Conservation (phyloP, 2,329 filamentous ascomycete species). For the Xylogone sp. region DNA sequence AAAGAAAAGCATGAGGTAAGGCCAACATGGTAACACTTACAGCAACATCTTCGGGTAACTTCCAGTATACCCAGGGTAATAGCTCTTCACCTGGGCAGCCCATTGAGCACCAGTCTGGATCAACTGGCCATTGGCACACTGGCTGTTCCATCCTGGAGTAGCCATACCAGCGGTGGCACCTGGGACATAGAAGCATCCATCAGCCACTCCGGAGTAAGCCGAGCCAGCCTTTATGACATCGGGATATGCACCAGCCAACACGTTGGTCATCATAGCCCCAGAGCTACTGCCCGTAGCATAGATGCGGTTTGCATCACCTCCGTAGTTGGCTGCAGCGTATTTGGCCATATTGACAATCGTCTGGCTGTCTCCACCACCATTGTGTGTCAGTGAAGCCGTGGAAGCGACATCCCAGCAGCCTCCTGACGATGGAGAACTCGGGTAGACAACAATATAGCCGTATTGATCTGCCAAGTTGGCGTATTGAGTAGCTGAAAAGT, state of each 20-base stretch:
- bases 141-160: slow-evolving; percentile 45
- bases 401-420: slow-evolving; percentile 58
- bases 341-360: slow-evolving; percentile 57
- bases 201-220: slow-evolving; percentile 40
- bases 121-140: slow-evolving; percentile 35
- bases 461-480: slow-evolving; percentile 47
- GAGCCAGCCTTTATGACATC: slow-evolving; percentile 43
- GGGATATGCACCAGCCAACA: slow-evolving; percentile 43
- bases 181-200: slow-evolving; percentile 37
- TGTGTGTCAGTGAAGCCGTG: slow-evolving; percentile 45
- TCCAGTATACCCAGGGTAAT: slow-evolving; percentile 35
- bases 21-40: slow-evolving; percentile 10
- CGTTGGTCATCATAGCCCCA: slow-evolving; percentile 50
- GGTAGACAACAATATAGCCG: slow-evolving; percentile 58
- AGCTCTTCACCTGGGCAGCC: slow-evolving; percentile 40
- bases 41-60: slow-evolving; percentile 34
- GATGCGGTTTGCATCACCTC: slow-evolving; percentile 45
- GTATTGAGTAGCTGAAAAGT: slow-evolving; percentile 36
- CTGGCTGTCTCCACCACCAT: slow-evolving; percentile 53
- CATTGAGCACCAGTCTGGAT: slow-evolving; percentile 38
- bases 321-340: slow-evolving; percentile 49
- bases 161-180: slow-evolving; percentile 37
- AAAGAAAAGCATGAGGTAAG: neutral
- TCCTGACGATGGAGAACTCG: slow-evolving; percentile 45
- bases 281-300: slow-evolving; percentile 49